Evolutionary conservation across 225 moss, liverwort and hornwort species (phyloP), one percentile per base, ranked within the genome.

Genomic region (Rhytidiadelphus loreus): DNA sequence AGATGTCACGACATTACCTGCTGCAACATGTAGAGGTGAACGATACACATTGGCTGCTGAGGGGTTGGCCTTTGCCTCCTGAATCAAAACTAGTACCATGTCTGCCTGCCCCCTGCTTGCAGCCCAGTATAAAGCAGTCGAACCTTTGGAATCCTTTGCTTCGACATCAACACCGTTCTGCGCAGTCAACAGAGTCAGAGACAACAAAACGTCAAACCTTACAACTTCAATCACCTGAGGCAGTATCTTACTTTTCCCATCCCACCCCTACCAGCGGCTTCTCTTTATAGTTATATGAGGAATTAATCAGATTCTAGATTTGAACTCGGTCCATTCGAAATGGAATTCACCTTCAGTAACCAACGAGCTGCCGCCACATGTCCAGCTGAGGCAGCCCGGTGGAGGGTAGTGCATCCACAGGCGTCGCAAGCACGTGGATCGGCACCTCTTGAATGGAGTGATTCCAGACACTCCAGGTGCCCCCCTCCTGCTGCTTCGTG

Each of bases 401-500:
- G 93, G 32, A 93, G 93, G 79, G 93, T 84, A 74, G 90, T 92
- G 86, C 90, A 90, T 33, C 89, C 93, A 88, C 92, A 92, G 44
- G 92, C 92, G 73, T 93, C 93, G 83, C 90, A 83, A 81, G 88
- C 92, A 88, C 63, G 72, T 81, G 82, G 90, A 85, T 91, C 91
- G 70, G 92, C 92, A 71, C 89, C 89, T 64, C 83, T 86, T 88
- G 86, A 82, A 73, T 82, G 78, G 60, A 93, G 91, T 33, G 73
- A 82, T 84, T 92, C 92, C 41, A 93, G 88, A 72, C 91, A 92
- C 86, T 86, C 91, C 57, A 93, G 46, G 78, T 92, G 89, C 33
- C 92, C 93, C n/a, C 91, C 93, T 81, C 75, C 91, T 74, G 93
- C 93, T 82, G 93, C 93, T 85, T 93, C 93, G 73, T 93, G 93